Base-by-base conservation (phyloP, 495 filamentous ascomycete genomes). In the Penicillium coffeae region DNA sequence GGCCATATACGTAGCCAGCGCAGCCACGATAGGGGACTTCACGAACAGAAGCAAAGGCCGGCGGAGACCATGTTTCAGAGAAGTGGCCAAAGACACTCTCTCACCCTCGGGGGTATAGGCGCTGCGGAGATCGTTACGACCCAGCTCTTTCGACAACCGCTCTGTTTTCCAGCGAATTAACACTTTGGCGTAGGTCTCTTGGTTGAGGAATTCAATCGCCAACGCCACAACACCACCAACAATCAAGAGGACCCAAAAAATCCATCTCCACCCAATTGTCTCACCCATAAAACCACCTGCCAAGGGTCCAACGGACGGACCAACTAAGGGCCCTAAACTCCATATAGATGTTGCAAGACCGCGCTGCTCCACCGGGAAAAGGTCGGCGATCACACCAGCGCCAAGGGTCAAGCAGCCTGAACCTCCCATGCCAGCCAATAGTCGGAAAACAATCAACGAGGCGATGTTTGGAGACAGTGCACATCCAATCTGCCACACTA, bases 401-500 rank as follows among this genome's bases (percentile, higher is more conserved):
- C 76, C 77, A 8, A 70, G 43, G 0, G 66, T 64, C 4, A 71
- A 12, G 18, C 70, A 69, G 10, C 64, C 64, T 3, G 73, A 74
- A 15, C 81, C 85, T 30, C 81, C 84, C 16, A 82, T 64, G 0
- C 85, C 86, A n/a, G 73, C 69, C 1, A 87, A 59, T 18, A 88
- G 74, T 2, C 85, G 82, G 58, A 85, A 86, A 8, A 82, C 73
- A 18, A 88, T 82, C 9, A 88, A 66, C 1, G 68, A 54, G 4
- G 52, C 52, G 21, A 88, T 71, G 35, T 76, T 81, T 0, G 80
- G 80, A 0, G 84, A 72, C 8, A 88, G 63, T 3, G 85, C 86
- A 54, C 84, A 86, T 1, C 84, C 85, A 21, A 88, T 83, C 47
- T 84, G 81, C 76, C 81, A 87, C 8, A 77, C 51, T 9, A 75